A percentile compares a stretch with the other conserved stretches of the same genome.
Conservation (phyloP, 2,329 filamentous ascomycete genomes). For the Phyllachora maydis region DNA sequence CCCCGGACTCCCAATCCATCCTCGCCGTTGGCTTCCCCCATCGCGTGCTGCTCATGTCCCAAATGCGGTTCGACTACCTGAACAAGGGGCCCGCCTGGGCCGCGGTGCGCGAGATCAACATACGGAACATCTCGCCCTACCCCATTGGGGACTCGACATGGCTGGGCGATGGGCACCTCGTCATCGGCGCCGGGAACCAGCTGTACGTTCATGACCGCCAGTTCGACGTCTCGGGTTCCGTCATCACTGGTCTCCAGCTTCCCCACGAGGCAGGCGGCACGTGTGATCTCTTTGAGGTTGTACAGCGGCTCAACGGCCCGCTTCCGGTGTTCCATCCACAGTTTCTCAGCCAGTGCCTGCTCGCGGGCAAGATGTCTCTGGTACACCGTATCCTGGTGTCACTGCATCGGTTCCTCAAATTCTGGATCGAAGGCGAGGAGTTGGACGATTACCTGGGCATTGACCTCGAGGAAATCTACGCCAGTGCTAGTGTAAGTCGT, state of each 20-base stretch:
- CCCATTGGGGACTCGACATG: conserved; percentile 87
- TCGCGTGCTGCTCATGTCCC: conserved; percentile 59
- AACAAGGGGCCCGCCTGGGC: conserved; percentile 83
- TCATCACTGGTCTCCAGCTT: conserved; percentile 30
- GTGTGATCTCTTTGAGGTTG: conserved; percentile 60
- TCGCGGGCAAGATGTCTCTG: conserved; percentile 52
- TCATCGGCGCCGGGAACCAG: conserved; percentile 81
- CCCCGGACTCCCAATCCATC: conserved; percentile 73
- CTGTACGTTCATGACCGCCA: conserved; percentile 66
- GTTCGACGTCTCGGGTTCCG: conserved; percentile 41
- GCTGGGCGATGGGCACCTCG: conserved; percentile 66
- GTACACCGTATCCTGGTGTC: conserved; percentile 55
- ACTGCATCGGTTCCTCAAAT: conserved; percentile 61
- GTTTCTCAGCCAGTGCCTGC: conserved; percentile 68
- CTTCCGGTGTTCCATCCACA: conserved; percentile 85
- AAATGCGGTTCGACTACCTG: conserved; percentile 82
- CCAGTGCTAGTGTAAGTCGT: conserved; percentile 11
- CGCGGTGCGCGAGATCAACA: conserved; percentile 61
- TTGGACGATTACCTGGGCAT: conserved; percentile 62
- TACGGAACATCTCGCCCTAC: conserved; percentile 65
- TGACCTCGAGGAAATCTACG: conserved; percentile 37
- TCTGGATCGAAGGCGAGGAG: conserved; percentile 59
- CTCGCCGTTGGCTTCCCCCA: conserved; percentile 86
- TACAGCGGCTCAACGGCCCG: conserved; percentile 68
- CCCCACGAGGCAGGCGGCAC: conserved; percentile 23